Conservation (phyloP, 2,329 filamentous ascomycete species). For the Claviceps purpurea region DNA sequence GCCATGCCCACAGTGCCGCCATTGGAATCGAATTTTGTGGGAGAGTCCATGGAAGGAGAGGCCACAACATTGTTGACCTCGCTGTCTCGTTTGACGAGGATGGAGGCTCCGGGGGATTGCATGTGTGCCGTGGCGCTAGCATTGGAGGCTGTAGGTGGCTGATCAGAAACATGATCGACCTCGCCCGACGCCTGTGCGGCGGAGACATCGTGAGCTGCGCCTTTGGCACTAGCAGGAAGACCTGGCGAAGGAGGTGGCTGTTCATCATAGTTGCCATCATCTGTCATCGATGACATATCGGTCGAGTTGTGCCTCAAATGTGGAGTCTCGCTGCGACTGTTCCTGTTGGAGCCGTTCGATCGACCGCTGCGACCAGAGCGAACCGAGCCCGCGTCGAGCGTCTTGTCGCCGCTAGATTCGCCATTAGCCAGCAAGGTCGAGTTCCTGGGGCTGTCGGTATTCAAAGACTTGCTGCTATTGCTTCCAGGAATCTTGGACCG, state of each 20-base stretch:
- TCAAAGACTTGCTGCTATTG: constrained; percentile 27
- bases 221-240: constrained; percentile 58
- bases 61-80: constrained; percentile 51
- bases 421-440: constrained; percentile 55
- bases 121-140: constrained; percentile 43
- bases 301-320: constrained; percentile 27
- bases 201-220: constrained; percentile 63
- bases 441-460: constrained; percentile 67
- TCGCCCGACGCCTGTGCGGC: constrained; percentile 78
- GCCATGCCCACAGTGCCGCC: constrained; percentile 61
- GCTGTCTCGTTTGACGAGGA: constrained; percentile 70
- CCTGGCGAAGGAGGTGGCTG: constrained; percentile 69
- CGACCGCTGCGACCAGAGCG: constrained; percentile 53
- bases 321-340: constrained; percentile 31
- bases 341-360: constrained; percentile 30
- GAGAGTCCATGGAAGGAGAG: constrained; percentile 28
- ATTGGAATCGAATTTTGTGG: constrained; percentile 27
- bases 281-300: constrained; percentile 24
- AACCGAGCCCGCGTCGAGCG: constrained; percentile 57
- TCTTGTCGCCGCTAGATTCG: constrained; percentile 46
- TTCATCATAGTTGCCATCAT: constrained; percentile 35
- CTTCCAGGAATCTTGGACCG: constrained; percentile 81
- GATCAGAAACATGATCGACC: constrained; percentile 88
- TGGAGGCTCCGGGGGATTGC: constrained; percentile 72
- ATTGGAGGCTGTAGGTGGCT: constrained; percentile 54